Percentiles rank a stretch among this genome's conserved stretches.
These are phyloP conservation scores for Penicillium italicum DNA, from an alignment of 2,329 filamentous ascomycete species.

Conservation along the genomic window DNA sequence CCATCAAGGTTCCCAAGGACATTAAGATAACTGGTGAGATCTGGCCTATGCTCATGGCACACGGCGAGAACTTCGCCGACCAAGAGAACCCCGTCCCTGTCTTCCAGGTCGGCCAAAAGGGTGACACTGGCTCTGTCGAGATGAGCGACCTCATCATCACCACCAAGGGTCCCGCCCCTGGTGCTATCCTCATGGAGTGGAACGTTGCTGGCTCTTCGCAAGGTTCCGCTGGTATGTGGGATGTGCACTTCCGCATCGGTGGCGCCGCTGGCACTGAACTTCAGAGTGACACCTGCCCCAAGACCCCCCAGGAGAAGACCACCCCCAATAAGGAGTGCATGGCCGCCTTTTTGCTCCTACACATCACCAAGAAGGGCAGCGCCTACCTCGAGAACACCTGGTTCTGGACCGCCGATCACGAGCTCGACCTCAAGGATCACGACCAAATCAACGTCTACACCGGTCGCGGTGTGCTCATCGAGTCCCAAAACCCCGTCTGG, in stretches of 20 bases:
- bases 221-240: conserved; percentile 80
- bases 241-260: conserved; percentile 91
- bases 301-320: conserved; percentile 64
- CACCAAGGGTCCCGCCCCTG: conserved; percentile 76
- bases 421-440: conserved; percentile 70
- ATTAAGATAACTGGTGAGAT: conserved; percentile 88
- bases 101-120: conserved; percentile 75
- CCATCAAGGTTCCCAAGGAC: conserved; percentile 63
- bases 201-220: conserved; percentile 65
- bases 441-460: conserved; percentile 74
- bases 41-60: conserved; percentile 85
- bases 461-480: conserved; percentile 76
- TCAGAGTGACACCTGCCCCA: conserved; percentile 73
- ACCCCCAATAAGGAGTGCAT: conserved; percentile 64
- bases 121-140: conserved; percentile 76
- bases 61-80: conserved; percentile 70
- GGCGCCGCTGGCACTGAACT: conserved; percentile 80
- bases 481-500: conserved; percentile 77
- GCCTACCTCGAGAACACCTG: conserved; percentile 85
- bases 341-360: conserved; percentile 65
- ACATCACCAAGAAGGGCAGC: conserved; percentile 54
- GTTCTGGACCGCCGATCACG: conserved; percentile 89
- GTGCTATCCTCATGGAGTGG: conserved; percentile 89
- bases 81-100: conserved; percentile 74
- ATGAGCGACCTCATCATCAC: conserved; percentile 84